Base-by-base conservation (phyloP, 306 rosid genomes). In the Fragaria iinumae region DNA sequence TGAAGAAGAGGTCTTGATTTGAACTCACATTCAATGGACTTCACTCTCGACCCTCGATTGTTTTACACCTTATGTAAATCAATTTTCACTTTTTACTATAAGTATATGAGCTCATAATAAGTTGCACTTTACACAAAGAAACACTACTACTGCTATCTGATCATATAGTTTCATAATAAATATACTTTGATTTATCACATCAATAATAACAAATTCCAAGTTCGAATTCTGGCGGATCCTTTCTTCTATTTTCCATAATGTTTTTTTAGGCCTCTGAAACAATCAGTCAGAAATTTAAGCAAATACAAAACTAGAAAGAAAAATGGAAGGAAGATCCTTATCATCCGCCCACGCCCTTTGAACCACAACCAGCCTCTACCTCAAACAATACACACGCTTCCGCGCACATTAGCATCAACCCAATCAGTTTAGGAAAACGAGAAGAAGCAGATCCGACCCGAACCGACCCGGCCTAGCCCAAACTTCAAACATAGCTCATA, bases 401-500 rank as follows among this genome's bases (percentile, higher is more conserved):
- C 4, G 32, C 63, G 34, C 17, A 55, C 21, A 13, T 72, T 72
- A 13, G 36, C 21, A 41, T 18, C 0, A 2, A 2, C 25, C 57
- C 34, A 59, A n/a, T 17, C 14, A 20, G 2, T 20, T 59, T 59
- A 11, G 14, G 45, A 38, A 8, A 21, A 8, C 2, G 13, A 8
- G 9, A 0, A 23, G 21, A 8, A 23, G 23, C 7, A 66, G 16
- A 18, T 17, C 12, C 12, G 25, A 43, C 1, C 71, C n/a, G 21
- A 43, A 3, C 50, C 21, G n/a, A 63, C 39, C 80, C 29, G 80
- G 71, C 80, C 81, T 34, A 36, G 71, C 80, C 78, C 43, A 67
- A 39, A 20, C 8, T 7, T 91, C 71, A 92, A 43, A 79, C 0
- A 23, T 64, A 83, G 78, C 91, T 83, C 43, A 70, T 2, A 45